phyloP scores from a whole-genome alignment of 208 protist species.

The Trichomonas gallinae region DNA sequence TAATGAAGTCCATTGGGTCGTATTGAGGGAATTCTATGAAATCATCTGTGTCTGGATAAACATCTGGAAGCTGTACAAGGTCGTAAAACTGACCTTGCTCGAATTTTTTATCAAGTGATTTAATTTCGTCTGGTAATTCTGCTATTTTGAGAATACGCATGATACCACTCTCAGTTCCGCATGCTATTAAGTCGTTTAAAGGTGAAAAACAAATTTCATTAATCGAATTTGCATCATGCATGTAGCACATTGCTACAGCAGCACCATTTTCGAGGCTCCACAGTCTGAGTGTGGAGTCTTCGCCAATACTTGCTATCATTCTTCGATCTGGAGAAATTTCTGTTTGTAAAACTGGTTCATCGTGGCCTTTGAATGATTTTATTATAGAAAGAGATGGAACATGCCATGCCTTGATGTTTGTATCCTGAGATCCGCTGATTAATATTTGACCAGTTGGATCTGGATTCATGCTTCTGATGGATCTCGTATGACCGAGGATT shows the following conservation, averaged over 20 bases:
- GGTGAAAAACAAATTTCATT: neutral
- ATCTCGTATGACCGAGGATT: neutral
- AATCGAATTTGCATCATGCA: neutral
- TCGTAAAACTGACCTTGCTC: neutral
- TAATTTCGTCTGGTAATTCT: neutral
- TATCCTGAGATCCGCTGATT: neutral
- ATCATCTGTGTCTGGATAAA: neutral
- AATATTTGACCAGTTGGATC: neutral
- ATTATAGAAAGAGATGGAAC: neutral
- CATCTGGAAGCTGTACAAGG: neutral
- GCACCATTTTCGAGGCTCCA: neutral
- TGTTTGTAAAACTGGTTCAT: neutral
- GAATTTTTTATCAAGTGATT: neutral
- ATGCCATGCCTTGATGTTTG: constrained; percentile 9
- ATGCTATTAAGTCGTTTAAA: neutral
- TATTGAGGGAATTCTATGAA: neutral
- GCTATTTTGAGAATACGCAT: neutral
- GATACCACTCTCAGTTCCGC: neutral
- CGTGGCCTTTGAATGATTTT: neutral
- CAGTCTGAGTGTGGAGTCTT: neutral
- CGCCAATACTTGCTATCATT: neutral
- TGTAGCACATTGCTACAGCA: neutral
- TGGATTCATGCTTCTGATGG: neutral
- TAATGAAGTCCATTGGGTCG: neutral
- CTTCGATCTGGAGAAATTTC: neutral